Percentiles rank a stretch among this genome's conserved stretches.
Evolutionary conservation across 2,329 filamentous ascomycete species (phyloP).

Genomic region (Rhytidhysteron rufulum): DNA sequence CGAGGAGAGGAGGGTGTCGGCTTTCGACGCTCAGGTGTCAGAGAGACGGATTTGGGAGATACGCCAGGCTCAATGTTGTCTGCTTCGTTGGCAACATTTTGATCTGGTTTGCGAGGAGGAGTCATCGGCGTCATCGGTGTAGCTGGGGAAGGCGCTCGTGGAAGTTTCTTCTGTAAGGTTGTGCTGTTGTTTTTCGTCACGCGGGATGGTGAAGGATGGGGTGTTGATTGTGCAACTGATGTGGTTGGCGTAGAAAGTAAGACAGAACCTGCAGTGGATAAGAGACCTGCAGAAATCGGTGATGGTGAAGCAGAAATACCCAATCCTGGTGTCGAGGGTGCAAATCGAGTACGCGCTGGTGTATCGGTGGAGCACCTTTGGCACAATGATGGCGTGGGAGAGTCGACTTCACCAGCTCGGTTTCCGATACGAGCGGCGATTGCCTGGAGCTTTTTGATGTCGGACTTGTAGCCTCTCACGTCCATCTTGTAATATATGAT

Average conservation of each 20-base stretch:
- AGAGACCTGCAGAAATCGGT: constrained; percentile 12
- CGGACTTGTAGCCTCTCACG: constrained; percentile 43
- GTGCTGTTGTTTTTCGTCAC: constrained; percentile 2
- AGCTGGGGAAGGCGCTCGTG: constrained; percentile 8
- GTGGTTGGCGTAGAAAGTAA: constrained; percentile 14
- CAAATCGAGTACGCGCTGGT: constrained; percentile 16
- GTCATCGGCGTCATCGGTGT: constrained; percentile 14
- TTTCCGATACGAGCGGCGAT: constrained; percentile 19
- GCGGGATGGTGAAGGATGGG: constrained; percentile 6
- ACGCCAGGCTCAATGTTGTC: constrained; percentile 18
- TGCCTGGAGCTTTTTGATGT: constrained; percentile 32
- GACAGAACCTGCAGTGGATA: constrained; percentile 9
- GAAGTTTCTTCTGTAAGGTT: constrained; percentile 5
- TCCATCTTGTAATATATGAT: constrained; percentile 49
- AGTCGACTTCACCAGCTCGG: constrained; percentile 21
- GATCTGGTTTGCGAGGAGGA: constrained; percentile 8
- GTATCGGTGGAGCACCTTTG: constrained; percentile 16
- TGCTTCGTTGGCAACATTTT: constrained; percentile 12
- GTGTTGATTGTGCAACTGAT: constrained; percentile 6
- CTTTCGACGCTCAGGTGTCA: constrained; percentile 20
- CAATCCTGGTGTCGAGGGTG: constrained; percentile 15
- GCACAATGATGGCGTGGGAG: constrained; percentile 21
- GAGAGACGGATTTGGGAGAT: constrained; percentile 17
- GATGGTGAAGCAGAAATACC: constrained; percentile 16
- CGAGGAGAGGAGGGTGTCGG: constrained; percentile 20